Conservation (phyloP, 2,329 filamentous ascomycete species). For the Xylariaceae sp. region DNA sequence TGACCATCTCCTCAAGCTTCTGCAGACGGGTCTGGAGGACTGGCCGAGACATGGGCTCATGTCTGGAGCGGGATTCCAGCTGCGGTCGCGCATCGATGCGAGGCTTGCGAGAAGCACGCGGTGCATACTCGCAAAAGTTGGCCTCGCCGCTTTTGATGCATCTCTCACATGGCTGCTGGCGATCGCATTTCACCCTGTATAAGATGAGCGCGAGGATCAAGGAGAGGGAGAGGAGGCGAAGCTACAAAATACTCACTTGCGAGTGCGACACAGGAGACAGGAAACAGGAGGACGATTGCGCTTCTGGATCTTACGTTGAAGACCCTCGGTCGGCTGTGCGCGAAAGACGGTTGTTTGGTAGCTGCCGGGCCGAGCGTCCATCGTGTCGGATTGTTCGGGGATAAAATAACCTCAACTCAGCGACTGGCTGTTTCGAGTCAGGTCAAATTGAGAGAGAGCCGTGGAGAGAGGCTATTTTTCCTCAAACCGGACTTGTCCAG, state of each 20-base stretch:
- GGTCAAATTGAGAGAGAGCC: not conserved
- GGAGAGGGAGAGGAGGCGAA: not conserved
- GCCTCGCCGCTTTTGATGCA: slow-evolving; percentile 43
- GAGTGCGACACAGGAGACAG: slow-evolving; percentile 39
- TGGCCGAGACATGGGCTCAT: slow-evolving; percentile 35
- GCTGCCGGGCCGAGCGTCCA: slow-evolving; percentile 35
- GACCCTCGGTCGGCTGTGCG: slow-evolving; percentile 38
- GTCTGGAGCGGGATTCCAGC: slow-evolving; percentile 30
- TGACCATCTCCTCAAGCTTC: slow-evolving; percentile 42
- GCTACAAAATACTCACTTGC: slow-evolving; percentile 35
- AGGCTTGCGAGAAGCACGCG: slow-evolving; percentile 37
- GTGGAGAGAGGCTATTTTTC: not conserved
- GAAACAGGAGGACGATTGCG: slow-evolving; percentile 42
- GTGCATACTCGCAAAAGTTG: slow-evolving; percentile 42
- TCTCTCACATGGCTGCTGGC: slow-evolving; percentile 43
- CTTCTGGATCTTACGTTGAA: slow-evolving; percentile 42
- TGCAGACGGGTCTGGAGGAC: slow-evolving; percentile 41
- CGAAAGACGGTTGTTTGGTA: slow-evolving; percentile 42
- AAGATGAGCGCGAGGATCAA: slow-evolving; percentile 13
- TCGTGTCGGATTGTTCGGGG: slow-evolving; percentile 30
- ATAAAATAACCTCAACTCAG: slow-evolving; percentile 21
- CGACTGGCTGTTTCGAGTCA: not conserved
- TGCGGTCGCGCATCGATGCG: slow-evolving; percentile 37
- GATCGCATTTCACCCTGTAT: slow-evolving; percentile 43
- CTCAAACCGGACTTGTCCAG: not conserved